Evolutionary conservation across 1,139 yeast species (phyloP), one percentile per base, ranked within the genome.

Genomic region (Trichomonascaceae sp.): DNA sequence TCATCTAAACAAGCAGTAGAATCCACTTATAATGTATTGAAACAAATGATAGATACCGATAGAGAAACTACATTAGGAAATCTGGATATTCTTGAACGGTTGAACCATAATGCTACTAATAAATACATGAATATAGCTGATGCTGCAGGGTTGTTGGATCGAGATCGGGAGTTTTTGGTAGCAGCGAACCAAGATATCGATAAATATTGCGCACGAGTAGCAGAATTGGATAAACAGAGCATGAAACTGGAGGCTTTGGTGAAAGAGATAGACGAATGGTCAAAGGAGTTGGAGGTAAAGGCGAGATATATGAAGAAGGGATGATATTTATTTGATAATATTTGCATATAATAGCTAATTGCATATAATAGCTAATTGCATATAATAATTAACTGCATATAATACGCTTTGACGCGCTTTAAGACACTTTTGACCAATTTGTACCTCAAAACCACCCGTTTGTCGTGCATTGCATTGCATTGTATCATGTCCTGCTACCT

Each of bases 251-350:
- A 78, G 51, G 63, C 62, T 0, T 62, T 85, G 3, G 75, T 79
- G 0, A 63, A 67, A 6, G 90, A 86, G 60, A 66, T 86, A 51
- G 87, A 83, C 56, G 74, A 72, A 53, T 85, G 86, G 83, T 75
- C 86, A 1, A 67, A 71, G 24, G 85, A 82, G 56, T 62, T 82
- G 48, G 81, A 77, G 49, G 73, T 71, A 3, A 76, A 76, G 57
- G 55, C 66, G 15, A 63, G 72, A 18, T 32, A 30, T 15, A 30
- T 30, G 10, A 7, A 17, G n/a, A 24, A n/a, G 27, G 22, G 27
- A 43, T 22, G 4, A 22, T 22, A 22, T 22, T 22, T 22, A 22
- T 22, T 8, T 15, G 4, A 38, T 5, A 5, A 38, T 38, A 38
- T n/a, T 7, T 15, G 7, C 5, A 18, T 3, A 4, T 39, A 10